Evolutionary conservation across 257 asterid species (phyloP).

Genomic region (Cruciata laevipes): DNA sequence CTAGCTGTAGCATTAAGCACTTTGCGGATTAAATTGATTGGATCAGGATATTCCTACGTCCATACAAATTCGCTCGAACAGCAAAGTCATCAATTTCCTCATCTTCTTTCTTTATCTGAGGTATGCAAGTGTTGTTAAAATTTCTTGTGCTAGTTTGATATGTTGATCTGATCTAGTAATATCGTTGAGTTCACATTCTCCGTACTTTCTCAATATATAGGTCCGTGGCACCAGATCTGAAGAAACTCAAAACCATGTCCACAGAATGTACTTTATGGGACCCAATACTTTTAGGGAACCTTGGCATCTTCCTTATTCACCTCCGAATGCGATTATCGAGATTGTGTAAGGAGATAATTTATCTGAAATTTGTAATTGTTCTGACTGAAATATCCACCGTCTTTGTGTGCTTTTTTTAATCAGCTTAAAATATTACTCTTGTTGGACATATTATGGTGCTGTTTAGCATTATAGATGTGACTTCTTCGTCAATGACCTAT

Average conservation of each 20-base stretch:
- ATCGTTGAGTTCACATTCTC: constrained; percentile 3
- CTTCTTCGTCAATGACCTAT: not conserved
- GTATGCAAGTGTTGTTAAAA: constrained; percentile 28
- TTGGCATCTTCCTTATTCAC: constrained; percentile 96
- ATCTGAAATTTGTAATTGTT: not conserved
- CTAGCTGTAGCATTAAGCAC: constrained; percentile 62
- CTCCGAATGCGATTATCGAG: constrained; percentile 75
- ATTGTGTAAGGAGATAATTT: constrained; percentile 65
- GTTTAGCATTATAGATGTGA: not conserved
- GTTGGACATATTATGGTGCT: not conserved
- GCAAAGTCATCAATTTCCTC: constrained; percentile 65
- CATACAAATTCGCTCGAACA: constrained; percentile 52
- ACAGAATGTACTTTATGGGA: constrained; percentile 94
- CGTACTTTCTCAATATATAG: constrained; percentile 27
- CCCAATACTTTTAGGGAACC: constrained; percentile 96
- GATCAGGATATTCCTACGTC: constrained; percentile 54
- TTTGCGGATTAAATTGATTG: constrained; percentile 68
- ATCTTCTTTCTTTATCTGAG: constrained; percentile 95
- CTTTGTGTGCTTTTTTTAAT: not conserved
- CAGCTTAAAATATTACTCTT: not conserved
- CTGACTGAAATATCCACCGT: not conserved
- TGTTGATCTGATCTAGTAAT: not conserved
- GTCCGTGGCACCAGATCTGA: constrained; percentile 86
- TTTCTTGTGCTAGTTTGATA: not conserved
- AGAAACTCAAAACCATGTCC: constrained; percentile 83